These are phyloP conservation scores for Xylaria sp. DNA, from an alignment of 2,329 filamentous ascomycete species.

Conservation along the genomic window DNA sequence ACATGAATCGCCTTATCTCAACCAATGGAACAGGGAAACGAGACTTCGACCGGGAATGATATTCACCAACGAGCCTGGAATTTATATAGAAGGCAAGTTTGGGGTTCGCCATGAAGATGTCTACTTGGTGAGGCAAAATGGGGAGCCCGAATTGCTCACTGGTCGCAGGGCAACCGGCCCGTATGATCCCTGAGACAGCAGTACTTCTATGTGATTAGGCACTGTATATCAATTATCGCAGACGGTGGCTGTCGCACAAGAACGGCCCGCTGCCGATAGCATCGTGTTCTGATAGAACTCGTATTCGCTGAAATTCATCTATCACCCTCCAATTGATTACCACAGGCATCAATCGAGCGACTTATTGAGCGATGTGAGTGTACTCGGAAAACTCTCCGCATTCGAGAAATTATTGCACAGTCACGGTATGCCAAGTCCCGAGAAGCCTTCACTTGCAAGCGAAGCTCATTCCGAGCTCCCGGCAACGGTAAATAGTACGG, in stretches of 20 bases:
- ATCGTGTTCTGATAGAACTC: not conserved
- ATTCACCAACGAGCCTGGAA: slow-evolving; percentile 72
- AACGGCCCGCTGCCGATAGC: not conserved
- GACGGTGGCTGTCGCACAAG: too few species aligned
- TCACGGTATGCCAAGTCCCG: slow-evolving; percentile 10
- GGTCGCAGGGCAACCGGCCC: slow-evolving; percentile 62
- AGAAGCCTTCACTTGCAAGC: slow-evolving; percentile 18
- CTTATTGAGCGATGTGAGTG: not conserved
- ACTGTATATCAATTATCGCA: too few species aligned
- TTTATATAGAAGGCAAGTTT: slow-evolving; percentile 69
- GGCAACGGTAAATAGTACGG: slow-evolving; percentile 4
- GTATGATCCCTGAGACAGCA: slow-evolving; percentile 58
- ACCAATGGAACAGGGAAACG: slow-evolving; percentile 66
- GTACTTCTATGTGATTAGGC: not conserved
- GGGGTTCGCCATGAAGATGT: slow-evolving; percentile 73
- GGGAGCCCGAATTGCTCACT: slow-evolving; percentile 65
- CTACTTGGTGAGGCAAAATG: slow-evolving; percentile 65
- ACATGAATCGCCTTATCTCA: slow-evolving; percentile 72
- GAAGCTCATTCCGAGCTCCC: slow-evolving; percentile 11
- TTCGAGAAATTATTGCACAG: not conserved
- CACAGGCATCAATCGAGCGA: not conserved
- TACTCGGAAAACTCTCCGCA: not conserved
- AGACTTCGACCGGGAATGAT: slow-evolving; percentile 67
- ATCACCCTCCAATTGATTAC: not conserved
- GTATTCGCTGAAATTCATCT: not conserved